These are phyloP conservation scores for Sungouiella thailandica DNA, from an alignment of 805 yeast species.

Conservation along the genomic window DNA sequence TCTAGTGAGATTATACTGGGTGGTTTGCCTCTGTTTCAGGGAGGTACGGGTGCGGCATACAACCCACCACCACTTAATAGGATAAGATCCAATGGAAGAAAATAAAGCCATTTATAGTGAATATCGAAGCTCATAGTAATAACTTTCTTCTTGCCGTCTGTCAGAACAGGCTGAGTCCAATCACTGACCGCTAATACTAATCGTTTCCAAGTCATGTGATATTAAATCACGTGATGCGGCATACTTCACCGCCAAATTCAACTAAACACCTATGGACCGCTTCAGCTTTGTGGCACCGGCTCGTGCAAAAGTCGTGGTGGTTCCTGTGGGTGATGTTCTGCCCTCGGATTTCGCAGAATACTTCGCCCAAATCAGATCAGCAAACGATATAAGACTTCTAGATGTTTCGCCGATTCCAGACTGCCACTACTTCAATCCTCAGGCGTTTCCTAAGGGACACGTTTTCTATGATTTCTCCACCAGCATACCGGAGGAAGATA, in stretches of 20 bases:
- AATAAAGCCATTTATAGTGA: too few relatives aligned
- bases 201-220: background rate
- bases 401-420: slow-evolving; percentile 64
- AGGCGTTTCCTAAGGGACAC: slow-evolving; percentile 75
- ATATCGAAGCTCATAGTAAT: too few relatives aligned
- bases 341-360: slow-evolving; percentile 39
- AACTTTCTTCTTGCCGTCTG: too few relatives aligned
- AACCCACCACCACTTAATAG: too few relatives aligned
- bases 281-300: slow-evolving; percentile 60
- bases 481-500: slow-evolving; percentile 46
- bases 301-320: slow-evolving; percentile 57
- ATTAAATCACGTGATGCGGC: background rate
- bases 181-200: too few relatives aligned
- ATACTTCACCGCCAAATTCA: background rate
- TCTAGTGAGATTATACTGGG: too few relatives aligned
- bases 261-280: slow-evolving; percentile 7
- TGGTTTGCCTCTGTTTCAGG: too few relatives aligned
- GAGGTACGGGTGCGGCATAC: too few relatives aligned
- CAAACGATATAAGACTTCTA: slow-evolving; percentile 62
- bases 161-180: too few relatives aligned
- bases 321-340: slow-evolving; percentile 56
- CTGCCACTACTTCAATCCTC: slow-evolving; percentile 66
- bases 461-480: slow-evolving; percentile 54
- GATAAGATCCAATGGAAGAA: too few relatives aligned
- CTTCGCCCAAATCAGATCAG: slow-evolving; percentile 39